Percentiles rank a stretch among this genome's conserved stretches.
Evolutionary conservation across 2,329 filamentous ascomycete species (phyloP).

Genomic region (Colletotrichum plurivorum): DNA sequence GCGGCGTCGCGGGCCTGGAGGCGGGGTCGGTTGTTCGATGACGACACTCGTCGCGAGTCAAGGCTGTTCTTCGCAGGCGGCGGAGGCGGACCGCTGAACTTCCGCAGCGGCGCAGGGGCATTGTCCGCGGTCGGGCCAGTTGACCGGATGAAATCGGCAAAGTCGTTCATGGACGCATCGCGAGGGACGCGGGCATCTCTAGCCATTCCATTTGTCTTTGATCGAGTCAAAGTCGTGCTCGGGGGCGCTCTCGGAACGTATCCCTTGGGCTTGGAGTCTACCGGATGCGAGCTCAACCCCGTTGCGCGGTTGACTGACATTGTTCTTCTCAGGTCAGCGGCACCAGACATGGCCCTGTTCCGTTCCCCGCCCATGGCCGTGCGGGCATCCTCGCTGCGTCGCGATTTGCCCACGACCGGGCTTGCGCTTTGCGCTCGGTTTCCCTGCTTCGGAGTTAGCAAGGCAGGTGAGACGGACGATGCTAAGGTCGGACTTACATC

Average conservation of each 20-base stretch:
- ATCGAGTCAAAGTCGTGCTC: slow-evolving; percentile 48
- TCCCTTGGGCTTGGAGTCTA: slow-evolving; percentile 44
- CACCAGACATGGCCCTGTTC: slow-evolving; percentile 53
- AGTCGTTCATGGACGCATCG: slow-evolving; percentile 80
- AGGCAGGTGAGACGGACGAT: too few relatives aligned
- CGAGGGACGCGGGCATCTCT: slow-evolving; percentile 80
- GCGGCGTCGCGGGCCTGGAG: slow-evolving; percentile 81
- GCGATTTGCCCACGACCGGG: slow-evolving; percentile 56
- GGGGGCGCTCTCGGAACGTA: slow-evolving; percentile 51
- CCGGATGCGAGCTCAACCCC: slow-evolving; percentile 54
- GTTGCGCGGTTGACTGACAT: slow-evolving; percentile 51
- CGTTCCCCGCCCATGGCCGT: slow-evolving; percentile 53
- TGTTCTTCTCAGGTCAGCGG: slow-evolving; percentile 56
- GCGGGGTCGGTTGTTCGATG: slow-evolving; percentile 62
- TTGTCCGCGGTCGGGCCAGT: slow-evolving; percentile 77
- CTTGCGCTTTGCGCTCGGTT: slow-evolving; percentile 56
- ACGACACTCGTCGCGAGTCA: slow-evolving; percentile 54
- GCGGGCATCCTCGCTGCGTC: slow-evolving; percentile 64
- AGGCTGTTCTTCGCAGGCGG: slow-evolving; percentile 53
- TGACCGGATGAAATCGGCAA: slow-evolving; percentile 90
- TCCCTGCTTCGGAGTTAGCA: slow-evolving; percentile 50
- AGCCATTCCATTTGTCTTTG: slow-evolving; percentile 59
- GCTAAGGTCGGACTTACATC: slow-evolving; percentile 16
- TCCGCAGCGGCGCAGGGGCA: slow-evolving; percentile 53
- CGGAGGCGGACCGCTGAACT: slow-evolving; percentile 46